Evolutionary conservation across 1,284 basidiomycete genomes (phyloP).

Genomic region (Marasmius oreades): DNA sequence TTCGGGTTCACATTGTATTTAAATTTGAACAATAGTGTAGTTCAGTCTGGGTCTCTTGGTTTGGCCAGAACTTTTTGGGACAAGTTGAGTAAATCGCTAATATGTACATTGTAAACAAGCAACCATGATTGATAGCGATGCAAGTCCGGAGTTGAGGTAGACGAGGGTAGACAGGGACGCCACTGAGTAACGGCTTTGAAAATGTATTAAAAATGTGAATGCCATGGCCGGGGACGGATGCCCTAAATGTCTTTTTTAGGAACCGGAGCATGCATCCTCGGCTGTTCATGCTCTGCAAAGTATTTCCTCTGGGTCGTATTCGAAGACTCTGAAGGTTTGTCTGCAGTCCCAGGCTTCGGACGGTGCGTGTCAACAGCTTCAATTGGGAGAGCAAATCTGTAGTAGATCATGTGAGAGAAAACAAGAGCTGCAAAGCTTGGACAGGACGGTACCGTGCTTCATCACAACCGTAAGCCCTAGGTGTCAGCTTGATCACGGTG

Average conservation of each 20-base stretch:
- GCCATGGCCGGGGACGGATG: neutral
- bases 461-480: constrained; percentile 98
- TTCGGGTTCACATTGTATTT: no score
- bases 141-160: no score
- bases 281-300: constrained; percentile 23
- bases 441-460: constrained; percentile 77
- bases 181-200: no score
- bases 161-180: no score
- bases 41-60: no score
- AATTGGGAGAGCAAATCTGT: constrained; percentile 84
- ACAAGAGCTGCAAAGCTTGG: neutral
- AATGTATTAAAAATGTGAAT: neutral
- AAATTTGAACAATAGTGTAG: no score
- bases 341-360: constrained; percentile 67
- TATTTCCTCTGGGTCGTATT: constrained; percentile 36
- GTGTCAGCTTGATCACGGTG: constrained; percentile 97
- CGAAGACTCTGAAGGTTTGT: constrained; percentile 26
- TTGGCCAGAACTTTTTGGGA: no score
- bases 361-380: constrained; percentile 91
- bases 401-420: neutral
- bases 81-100: no score
- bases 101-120: no score
- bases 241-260: neutral
- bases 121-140: no score
- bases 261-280: neutral